These are phyloP conservation scores for Geosmithia morbida DNA, from an alignment of 2,329 filamentous ascomycete species.

Conservation along the genomic window DNA sequence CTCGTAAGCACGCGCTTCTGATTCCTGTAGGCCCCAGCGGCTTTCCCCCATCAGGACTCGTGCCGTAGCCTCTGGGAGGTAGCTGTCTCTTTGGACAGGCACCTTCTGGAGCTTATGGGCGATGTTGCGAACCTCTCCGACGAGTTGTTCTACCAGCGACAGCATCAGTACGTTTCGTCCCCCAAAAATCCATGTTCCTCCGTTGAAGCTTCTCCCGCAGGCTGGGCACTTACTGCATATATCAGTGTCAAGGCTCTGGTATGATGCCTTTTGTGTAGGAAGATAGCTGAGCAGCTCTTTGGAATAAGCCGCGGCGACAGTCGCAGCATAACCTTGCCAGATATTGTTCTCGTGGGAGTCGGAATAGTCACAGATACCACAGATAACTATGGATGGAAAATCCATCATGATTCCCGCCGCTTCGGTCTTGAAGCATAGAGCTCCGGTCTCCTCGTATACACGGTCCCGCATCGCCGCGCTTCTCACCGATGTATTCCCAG, in stretches of 20 bases:
- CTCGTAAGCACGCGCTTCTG: conserved; percentile 12
- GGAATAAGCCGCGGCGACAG: conserved; percentile 13
- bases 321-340: conserved; percentile 7
- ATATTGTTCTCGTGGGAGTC: conserved; percentile 21
- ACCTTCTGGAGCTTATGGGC: too few relatives aligned
- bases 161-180: too few relatives aligned
- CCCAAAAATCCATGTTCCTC: too few relatives aligned
- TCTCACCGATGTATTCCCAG: conserved; percentile 17
- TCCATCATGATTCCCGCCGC: conserved; percentile 5
- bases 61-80: too few relatives aligned
- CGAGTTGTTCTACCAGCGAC: too few relatives aligned
- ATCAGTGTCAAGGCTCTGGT: neutral
- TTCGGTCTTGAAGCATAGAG: conserved; percentile 6
- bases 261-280: neutral
- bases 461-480: conserved; percentile 1
- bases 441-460: neutral
- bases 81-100: too few relatives aligned
- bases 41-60: neutral
- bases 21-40: conserved; percentile 8
- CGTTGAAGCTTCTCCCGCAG: too few relatives aligned
- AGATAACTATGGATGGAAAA: conserved; percentile 15
- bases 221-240: too few relatives aligned
- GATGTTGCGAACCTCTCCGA: too few relatives aligned
- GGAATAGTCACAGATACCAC: conserved; percentile 20
- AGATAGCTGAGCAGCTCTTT: conserved; percentile 1